A percentile compares a stretch with the other conserved stretches of the same genome.
Evolutionary conservation across 129 eudicot species (phyloP).

Genomic region (Flaveria robusta): DNA sequence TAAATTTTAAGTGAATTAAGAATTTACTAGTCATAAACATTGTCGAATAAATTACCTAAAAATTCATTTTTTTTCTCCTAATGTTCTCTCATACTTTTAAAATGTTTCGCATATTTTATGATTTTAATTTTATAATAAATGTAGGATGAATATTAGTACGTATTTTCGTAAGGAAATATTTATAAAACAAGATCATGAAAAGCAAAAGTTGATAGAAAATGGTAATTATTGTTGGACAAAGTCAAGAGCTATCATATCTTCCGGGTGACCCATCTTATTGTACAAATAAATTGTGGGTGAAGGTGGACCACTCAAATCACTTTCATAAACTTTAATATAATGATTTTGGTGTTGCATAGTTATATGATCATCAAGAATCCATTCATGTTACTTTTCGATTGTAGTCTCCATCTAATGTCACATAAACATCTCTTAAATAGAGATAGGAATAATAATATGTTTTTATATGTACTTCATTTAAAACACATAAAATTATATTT

Average conservation of each 20-base stretch:
- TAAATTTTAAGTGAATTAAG: no score
- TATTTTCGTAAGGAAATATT: neutral
- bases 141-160: no score
- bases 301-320: slow-evolving; percentile 3
- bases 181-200: slow-evolving; percentile 2
- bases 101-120: neutral
- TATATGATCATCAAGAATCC: neutral
- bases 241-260: slow-evolving; percentile 15
- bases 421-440: neutral
- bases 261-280: slow-evolving; percentile 28
- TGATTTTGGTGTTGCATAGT: neutral
- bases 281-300: neutral
- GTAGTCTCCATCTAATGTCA: neutral
- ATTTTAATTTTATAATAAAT: neutral
- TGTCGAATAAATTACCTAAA: no score
- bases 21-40: no score
- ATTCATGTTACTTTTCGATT: neutral
- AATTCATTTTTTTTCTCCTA: no score
- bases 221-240: slow-evolving; percentile 1
- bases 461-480: no score
- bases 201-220: neutral
- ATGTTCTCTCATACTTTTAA: no score
- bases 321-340: slow-evolving; percentile 1
- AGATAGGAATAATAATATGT: neutral
- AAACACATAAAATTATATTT: no score